These are phyloP conservation scores for Alternaria burnsii DNA, from an alignment of 2,329 filamentous ascomycete genomes.

Conservation along the genomic window DNA sequence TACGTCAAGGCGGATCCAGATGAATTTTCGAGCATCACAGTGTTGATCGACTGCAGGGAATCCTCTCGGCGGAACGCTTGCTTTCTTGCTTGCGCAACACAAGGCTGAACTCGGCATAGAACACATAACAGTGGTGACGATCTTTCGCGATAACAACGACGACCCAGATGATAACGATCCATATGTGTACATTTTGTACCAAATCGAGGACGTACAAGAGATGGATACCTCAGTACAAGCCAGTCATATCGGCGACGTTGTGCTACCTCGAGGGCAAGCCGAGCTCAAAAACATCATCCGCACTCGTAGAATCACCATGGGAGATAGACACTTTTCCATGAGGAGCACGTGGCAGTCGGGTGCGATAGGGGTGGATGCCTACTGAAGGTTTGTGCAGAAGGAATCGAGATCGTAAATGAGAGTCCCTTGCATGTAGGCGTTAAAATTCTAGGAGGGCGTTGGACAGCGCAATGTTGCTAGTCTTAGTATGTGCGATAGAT, in stretches of 20 bases:
- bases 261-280: background rate
- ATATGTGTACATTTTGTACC: slow-evolving; percentile 6
- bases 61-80: slow-evolving; percentile 14
- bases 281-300: background rate
- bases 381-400: background rate
- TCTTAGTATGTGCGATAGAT: no score
- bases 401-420: background rate
- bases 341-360: background rate
- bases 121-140: slow-evolving; percentile 4
- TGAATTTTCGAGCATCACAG: background rate
- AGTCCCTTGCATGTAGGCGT: background rate
- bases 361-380: background rate
- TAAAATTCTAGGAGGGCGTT: background rate
- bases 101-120: slow-evolving; percentile 16
- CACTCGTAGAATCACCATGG: background rate
- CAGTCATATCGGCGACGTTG: background rate
- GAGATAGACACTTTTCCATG: background rate
- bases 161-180: background rate
- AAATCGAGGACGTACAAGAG: background rate
- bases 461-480: background rate
- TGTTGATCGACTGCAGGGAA: slow-evolving; percentile 3
- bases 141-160: slow-evolving; percentile 14
- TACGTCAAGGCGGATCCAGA: background rate
- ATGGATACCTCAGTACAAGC: background rate
- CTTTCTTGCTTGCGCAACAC: slow-evolving; percentile 15